Evolutionary conservation across 208 protist species (phyloP), one percentile per base, ranked within the genome.

Genomic region (Wallacemonas collosoma): DNA sequence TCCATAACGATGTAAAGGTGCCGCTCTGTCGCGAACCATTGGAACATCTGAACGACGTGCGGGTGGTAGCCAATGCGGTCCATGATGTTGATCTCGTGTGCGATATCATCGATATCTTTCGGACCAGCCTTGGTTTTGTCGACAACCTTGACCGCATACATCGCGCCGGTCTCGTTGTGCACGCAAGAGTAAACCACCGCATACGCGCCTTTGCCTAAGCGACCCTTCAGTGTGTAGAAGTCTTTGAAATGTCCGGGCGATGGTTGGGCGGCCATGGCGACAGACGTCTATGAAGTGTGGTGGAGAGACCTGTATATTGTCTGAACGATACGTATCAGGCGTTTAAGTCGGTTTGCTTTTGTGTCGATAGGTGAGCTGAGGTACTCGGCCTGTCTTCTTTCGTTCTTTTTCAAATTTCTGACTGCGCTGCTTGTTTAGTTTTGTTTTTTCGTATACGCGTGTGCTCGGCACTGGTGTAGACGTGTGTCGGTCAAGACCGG

Each of bases 1-100:
- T 99, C 99, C 57, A 99, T 94, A 11, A 99, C 92, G 76, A 98
- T 97, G 63, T 93, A 91, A 11, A 94, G 75, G 56, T 95, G 89
- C 6, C 81, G 85, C 45, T 75, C 75, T 9, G 83, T 90, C 63
- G 98, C 86, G 40, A 98, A 92, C 36, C 98, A 98, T 75, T 99
- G 93, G 77, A 99, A 98, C 61, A 99, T 83, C 72, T 86, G 87
- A 67, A 91, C 85, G 36, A 93, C 83, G 73, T 93, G 68, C 0
- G 83, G 83, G 75, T 93, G 87, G 72, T 90, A 84, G 54, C 88
- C 87, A 48, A 95, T 80, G 45, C 55, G 15, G 14, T 80, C 64
- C 88, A 95, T 93, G 26, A 94, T 83, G 68, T 81, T 84, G 38
- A 94, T 89, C 77, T 95, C 91, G 48, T 94, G 83, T 4, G 65